A percentile compares a stretch with the other conserved stretches of the same genome.
Conservation (phyloP, 495 filamentous ascomycete species). For the Xylaria palmicola region DNA sequence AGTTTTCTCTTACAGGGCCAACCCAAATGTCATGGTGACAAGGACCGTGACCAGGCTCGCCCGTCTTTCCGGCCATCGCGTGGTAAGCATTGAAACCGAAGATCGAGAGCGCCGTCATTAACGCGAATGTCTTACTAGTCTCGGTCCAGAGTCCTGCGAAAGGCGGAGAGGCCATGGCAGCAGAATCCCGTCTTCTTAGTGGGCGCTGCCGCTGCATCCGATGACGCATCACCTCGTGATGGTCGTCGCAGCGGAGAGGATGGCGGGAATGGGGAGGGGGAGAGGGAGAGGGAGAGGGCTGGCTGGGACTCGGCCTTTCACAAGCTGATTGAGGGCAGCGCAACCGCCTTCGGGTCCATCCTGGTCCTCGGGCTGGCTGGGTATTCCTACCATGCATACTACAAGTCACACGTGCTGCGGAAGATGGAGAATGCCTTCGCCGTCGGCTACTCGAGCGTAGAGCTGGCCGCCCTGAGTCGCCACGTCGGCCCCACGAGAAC, state of each 20-base stretch:
- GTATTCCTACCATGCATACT: slow-evolving; percentile 79
- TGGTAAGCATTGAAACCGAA: slow-evolving; percentile 13
- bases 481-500: slow-evolving; percentile 37
- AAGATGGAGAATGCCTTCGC: slow-evolving; percentile 91
- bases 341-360: slow-evolving; percentile 82
- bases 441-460: slow-evolving; percentile 84
- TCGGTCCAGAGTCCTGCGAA: slow-evolving; percentile 2
- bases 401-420: slow-evolving; percentile 81
- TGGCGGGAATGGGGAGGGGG: too few species aligned
- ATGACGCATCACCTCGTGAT: background rate
- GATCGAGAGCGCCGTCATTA: too few species aligned
- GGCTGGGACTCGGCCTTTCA: slow-evolving; percentile 28
- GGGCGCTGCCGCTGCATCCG: background rate
- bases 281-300: background rate
- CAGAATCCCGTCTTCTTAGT: background rate
- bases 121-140: background rate
- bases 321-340: slow-evolving; percentile 80
- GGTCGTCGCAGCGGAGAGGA: background rate
- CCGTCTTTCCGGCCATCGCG: slow-evolving; percentile 3
- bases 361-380: slow-evolving; percentile 75
- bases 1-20: too few species aligned
- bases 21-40: slow-evolving; percentile 11
- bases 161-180: background rate
- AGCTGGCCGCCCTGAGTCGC: slow-evolving; percentile 69
- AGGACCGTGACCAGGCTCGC: slow-evolving; percentile 7